Percentiles rank a stretch among this genome's conserved stretches.
These are phyloP conservation scores for Schizosaccharomyces octosporus DNA, from an alignment of 805 yeast genomes.

Conservation along the genomic window DNA sequence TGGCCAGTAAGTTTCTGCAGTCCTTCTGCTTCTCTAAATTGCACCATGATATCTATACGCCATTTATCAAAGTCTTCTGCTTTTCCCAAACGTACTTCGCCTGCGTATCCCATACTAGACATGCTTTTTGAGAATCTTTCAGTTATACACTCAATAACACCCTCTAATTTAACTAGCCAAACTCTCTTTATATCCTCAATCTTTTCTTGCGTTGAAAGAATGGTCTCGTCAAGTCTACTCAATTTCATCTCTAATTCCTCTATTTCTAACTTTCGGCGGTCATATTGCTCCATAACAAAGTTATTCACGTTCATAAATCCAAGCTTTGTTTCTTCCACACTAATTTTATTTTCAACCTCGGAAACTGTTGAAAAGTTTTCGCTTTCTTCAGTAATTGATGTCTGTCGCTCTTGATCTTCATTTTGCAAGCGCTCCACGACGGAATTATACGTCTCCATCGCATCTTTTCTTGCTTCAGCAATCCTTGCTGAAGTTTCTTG, in stretches of 20 bases:
- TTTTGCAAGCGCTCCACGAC: background rate
- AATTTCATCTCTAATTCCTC: constrained; percentile 17
- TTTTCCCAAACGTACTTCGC: constrained; percentile 40
- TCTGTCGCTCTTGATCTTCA: background rate
- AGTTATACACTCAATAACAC: constrained; percentile 32
- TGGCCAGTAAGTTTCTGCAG: constrained; percentile 53
- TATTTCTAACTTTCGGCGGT: constrained; percentile 19
- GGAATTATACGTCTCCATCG: background rate
- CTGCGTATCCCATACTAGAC: constrained; percentile 58
- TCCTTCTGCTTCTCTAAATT: constrained; percentile 58
- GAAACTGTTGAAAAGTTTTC: constrained; percentile 16
- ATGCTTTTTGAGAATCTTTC: constrained; percentile 41
- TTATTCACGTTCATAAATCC: constrained; percentile 6
- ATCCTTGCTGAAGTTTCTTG: background rate
- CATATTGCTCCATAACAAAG: constrained; percentile 10
- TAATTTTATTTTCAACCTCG: constrained; percentile 8
- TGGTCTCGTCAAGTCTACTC: constrained; percentile 6
- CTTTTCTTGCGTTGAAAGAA: background rate
- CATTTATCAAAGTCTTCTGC: constrained; percentile 38
- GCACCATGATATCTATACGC: constrained; percentile 63
- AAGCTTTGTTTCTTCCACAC: background rate
- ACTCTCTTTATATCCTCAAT: constrained; percentile 11
- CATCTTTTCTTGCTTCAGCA: background rate
- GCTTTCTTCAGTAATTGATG: background rate
- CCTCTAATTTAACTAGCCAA: constrained; percentile 42